Percentiles rank a stretch among this genome's conserved stretches.
Evolutionary conservation across 495 filamentous ascomycete genomes (phyloP).

Genomic region (Stereocaulon alpinum): DNA sequence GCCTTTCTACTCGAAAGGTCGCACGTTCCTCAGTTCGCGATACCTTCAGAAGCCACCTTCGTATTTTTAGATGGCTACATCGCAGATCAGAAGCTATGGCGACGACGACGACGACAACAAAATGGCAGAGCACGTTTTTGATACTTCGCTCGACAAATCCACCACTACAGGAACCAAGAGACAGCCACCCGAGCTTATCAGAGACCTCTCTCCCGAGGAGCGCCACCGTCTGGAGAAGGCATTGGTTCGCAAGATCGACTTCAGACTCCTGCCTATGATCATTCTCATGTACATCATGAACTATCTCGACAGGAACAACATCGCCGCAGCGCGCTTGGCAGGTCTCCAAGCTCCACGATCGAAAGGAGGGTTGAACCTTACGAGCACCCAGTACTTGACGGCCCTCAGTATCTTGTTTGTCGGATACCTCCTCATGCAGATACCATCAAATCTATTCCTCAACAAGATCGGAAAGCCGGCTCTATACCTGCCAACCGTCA

Average conservation of each 20-base stretch:
- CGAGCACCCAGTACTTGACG: conserved; percentile 45
- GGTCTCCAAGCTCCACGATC: conserved; percentile 33
- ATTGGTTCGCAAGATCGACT: conserved; percentile 54
- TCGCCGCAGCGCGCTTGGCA: conserved; percentile 42
- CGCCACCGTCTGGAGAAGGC: conserved; percentile 37
- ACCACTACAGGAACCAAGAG: conserved; percentile 4
- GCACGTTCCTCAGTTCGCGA: neutral
- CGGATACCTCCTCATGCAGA: conserved; percentile 49
- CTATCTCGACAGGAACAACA: conserved; percentile 64
- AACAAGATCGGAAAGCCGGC: conserved; percentile 46
- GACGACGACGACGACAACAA: neutral
- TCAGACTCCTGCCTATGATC: conserved; percentile 50
- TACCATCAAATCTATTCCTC: conserved; percentile 37
- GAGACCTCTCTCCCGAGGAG: conserved; percentile 39
- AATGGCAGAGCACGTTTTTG: conserved; percentile 2
- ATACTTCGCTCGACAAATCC: neutral
- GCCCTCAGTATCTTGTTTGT: conserved; percentile 62
- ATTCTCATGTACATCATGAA: conserved; percentile 73
- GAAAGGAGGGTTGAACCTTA: conserved; percentile 34
- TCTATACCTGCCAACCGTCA: conserved; percentile 53
- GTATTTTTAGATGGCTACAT: conserved; percentile 2
- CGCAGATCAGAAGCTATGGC: neutral
- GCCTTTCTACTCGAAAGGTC: neutral
- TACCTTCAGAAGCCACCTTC: neutral
- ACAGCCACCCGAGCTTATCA: conserved; percentile 42